Evolutionary conservation across 805 yeast genomes (phyloP), one percentile per base, ranked within the genome.

Genomic region (Jamesozyma piceae): DNA sequence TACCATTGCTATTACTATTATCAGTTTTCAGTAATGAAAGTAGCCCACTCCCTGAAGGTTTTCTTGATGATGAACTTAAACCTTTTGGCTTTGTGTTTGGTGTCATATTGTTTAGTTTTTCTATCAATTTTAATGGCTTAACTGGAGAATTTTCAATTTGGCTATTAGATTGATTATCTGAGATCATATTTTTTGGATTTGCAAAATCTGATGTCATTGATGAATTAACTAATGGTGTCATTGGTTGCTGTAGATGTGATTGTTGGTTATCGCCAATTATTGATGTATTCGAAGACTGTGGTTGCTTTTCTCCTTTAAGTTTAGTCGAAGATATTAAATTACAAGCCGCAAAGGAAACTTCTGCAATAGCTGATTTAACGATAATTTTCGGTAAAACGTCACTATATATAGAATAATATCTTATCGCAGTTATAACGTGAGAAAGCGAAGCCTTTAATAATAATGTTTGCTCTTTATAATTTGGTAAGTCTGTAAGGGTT

Each of bases 331-430:
- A 66, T 19, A 80, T 55, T 38, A 78, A 67, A 48, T 80, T 82
- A 53, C 82, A 78, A 15, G 80, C 65, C 2, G 79, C 63, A 53
- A 79, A 81, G 9, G 80, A 72, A 24, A 88, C 64, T 53, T 87
- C 95, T 38, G 83, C 74, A 8, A 85, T 66, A 0, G 96, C 80
- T 20, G 87, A 73, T 60, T 85, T 82, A 22, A 87, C 71, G 2
- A 85, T 72, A 21, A 82, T 64, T 41, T 71, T 73, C 0, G 96
- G 95, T 41, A 85, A 62, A 3, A 83, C 54, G n/a, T 72, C 69
- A 4, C 73, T 67, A 50, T 82, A 80, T 11, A 78, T 63, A 1
- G 83, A 75, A 58, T 68, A 82, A 55, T 85, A 84, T 53, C 95
- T 72, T 1, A 89, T 75, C 1, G 87, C 72, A 3, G 95, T 78